Percentiles rank a stretch among this genome's conserved stretches.
Evolutionary conservation across 441 rosid genomes (phyloP).

Genomic region (Hura crepitans): DNA sequence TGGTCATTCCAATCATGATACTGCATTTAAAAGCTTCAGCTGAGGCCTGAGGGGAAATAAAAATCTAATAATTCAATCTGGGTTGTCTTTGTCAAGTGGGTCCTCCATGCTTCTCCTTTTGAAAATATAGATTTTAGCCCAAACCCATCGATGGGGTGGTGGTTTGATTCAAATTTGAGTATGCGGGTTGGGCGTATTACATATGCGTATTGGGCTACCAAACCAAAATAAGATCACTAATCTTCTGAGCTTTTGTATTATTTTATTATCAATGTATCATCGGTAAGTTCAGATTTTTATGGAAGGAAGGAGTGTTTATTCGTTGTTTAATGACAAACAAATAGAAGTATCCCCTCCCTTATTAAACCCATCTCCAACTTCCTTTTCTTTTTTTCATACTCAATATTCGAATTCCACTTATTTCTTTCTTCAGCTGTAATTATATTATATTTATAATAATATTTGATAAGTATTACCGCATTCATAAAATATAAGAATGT

Average conservation of each 20-base stretch:
- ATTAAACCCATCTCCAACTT: background rate
- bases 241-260: background rate
- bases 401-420: no score
- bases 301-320: background rate
- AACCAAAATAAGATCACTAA: background rate
- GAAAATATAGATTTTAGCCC: background rate
- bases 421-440: no score
- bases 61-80: slow-evolving; percentile 14
- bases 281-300: background rate
- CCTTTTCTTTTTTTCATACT: background rate
- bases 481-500: no score
- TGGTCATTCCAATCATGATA: background rate
- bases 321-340: background rate
- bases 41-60: background rate
- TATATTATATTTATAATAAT: no score
- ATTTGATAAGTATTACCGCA: no score
- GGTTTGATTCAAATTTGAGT: background rate
- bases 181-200: slow-evolving; percentile 2
- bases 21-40: background rate
- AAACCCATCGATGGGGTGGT: background rate
- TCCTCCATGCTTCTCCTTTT: background rate
- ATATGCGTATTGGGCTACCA: background rate
- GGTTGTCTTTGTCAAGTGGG: slow-evolving; percentile 23
- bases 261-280: background rate
- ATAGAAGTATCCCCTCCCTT: background rate